phyloP scores from a whole-genome alignment of 345 rosid genomes.

The Arabis alpina region DNA sequence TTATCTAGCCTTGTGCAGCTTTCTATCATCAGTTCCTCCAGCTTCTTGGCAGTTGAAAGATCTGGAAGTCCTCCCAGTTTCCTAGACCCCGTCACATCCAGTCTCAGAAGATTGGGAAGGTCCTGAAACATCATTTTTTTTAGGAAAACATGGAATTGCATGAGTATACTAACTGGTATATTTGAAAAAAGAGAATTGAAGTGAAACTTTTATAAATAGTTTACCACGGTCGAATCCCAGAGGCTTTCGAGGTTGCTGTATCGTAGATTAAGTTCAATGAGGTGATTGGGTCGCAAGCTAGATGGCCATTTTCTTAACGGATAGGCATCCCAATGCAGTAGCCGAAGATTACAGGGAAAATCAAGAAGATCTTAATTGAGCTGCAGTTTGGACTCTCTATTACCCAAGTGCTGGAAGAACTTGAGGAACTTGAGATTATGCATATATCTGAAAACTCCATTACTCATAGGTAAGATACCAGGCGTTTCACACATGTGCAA shows the following conservation, averaged over 20 bases:
- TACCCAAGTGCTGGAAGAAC: slow-evolving; percentile 8
- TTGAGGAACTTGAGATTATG: slow-evolving; percentile 4
- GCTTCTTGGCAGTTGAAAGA: background rate
- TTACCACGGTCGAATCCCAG: background rate
- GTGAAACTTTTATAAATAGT: too few species aligned
- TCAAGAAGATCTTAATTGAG: too few species aligned
- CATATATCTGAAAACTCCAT: too few species aligned
- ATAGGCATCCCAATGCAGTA: slow-evolving; percentile 33
- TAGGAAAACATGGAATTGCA: too few species aligned
- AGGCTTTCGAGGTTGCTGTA: slow-evolving; percentile 10
- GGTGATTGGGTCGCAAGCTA: background rate
- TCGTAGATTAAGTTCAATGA: slow-evolving; percentile 2
- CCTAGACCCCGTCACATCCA: slow-evolving; percentile 25
- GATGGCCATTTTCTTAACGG: slow-evolving; percentile 3
- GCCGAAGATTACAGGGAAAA: background rate
- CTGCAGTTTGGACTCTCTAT: background rate
- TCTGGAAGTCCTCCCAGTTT: slow-evolving; percentile 17
- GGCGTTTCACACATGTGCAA: slow-evolving; percentile 15
- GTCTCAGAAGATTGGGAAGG: background rate
- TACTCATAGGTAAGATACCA: background rate
- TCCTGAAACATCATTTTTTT: too few species aligned
- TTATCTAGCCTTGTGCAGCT: background rate
- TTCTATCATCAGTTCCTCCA: slow-evolving; percentile 14
- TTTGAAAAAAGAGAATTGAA: too few species aligned
- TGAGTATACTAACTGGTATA: background rate